Percentiles rank a stretch among this genome's conserved stretches.
Evolutionary conservation across 2,329 filamentous ascomycete genomes (phyloP).

Genomic region (Scopulariopsis brevicaulis): DNA sequence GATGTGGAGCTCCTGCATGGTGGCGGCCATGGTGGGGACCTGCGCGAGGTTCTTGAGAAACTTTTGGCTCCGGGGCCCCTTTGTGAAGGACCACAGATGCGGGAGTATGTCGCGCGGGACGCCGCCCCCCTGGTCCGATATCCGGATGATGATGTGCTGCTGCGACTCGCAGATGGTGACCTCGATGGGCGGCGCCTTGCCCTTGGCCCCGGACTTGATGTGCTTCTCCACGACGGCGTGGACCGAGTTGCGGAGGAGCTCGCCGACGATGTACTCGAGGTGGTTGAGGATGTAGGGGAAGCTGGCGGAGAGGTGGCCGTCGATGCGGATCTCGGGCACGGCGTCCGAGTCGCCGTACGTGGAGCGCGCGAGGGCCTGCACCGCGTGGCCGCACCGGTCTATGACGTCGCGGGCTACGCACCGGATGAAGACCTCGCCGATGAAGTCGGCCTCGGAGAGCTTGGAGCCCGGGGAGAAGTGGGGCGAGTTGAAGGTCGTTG

Average conservation of each 20-base stretch:
- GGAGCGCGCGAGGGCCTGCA: slow-evolving; percentile 60
- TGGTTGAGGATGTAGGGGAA: slow-evolving; percentile 96
- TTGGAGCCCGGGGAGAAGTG: slow-evolving; percentile 80
- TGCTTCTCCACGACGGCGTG: slow-evolving; percentile 80
- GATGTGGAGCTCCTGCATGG: slow-evolving; percentile 67
- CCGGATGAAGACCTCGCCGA: slow-evolving; percentile 89
- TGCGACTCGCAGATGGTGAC: slow-evolving; percentile 89
- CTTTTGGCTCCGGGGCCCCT: slow-evolving; percentile 68
- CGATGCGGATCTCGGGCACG: slow-evolving; percentile 71
- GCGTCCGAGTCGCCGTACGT: slow-evolving; percentile 61
- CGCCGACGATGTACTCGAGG: slow-evolving; percentile 93
- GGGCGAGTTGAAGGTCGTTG: slow-evolving; percentile 83
- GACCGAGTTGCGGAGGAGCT: slow-evolving; percentile 88
- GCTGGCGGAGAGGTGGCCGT: slow-evolving; percentile 77
- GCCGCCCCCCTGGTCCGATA: slow-evolving; percentile 91
- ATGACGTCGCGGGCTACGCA: slow-evolving; percentile 88
- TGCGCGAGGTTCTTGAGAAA: slow-evolving; percentile 75
- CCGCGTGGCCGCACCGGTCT: slow-evolving; percentile 66
- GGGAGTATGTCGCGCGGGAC: slow-evolving; percentile 77
- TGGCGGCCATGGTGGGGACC: slow-evolving; percentile 87
- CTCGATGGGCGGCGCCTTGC: slow-evolving; percentile 71
- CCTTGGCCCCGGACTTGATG: slow-evolving; percentile 23
- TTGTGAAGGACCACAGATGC: slow-evolving; percentile 93
- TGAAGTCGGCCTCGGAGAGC: slow-evolving; percentile 66
- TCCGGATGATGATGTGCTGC: slow-evolving; percentile 90